Base-by-base conservation (phyloP, 2,329 filamentous ascomycete species). In the Pseudogymnoascus sp. region DNA sequence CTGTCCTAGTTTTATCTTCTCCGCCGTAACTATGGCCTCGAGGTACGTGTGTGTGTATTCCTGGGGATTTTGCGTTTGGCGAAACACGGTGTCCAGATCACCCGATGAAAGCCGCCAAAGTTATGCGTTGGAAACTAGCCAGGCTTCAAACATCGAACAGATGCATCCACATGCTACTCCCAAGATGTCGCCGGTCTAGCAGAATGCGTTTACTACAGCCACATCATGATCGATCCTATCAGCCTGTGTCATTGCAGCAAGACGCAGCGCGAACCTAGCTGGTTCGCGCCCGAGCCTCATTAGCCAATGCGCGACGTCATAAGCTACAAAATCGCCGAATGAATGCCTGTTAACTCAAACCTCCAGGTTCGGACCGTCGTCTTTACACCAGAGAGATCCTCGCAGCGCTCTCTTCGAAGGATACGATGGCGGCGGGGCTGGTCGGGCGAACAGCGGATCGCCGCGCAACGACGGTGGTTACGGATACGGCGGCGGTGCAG, bases 371-470 rank as follows among this genome's bases (percentile, higher is more conserved):
- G 81, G 84, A 68, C 76, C 81, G 69, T 87, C 86, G 58, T 82
- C 81, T 67, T 83, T 90, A 65, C 88, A 90, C 74, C 88, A 91
- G 78, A 82, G 88, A 78, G 80, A 90, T 78, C 82, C 85, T 70
- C 80, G 88, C 71, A 87, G 84, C 72, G 86, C 86, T 67, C 84
- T 92, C 66, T 92, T 92, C 76, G 87, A 88, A 67, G 86, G 86
- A 68, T 92, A 91, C 75, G 85, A 82, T 66, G 81, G 82, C 68
- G 77, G 78, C 70, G 79, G 62, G 25, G 59, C 55, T 12, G 40
- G 60, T 8, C 61, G 58, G 18, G 25, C 33, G 2, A 64, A 64
- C 12, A 64, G 62, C 40, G 29, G 31, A 39, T 62, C 61, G 33
- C 62, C 63, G 5, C 36, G 61, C 18, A 35, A 42, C 52, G 64